Evolutionary conservation across 352 stramenopile genomes (phyloP), one percentile per base, ranked within the genome.

Genomic region (Elongisporangium undulatum): DNA sequence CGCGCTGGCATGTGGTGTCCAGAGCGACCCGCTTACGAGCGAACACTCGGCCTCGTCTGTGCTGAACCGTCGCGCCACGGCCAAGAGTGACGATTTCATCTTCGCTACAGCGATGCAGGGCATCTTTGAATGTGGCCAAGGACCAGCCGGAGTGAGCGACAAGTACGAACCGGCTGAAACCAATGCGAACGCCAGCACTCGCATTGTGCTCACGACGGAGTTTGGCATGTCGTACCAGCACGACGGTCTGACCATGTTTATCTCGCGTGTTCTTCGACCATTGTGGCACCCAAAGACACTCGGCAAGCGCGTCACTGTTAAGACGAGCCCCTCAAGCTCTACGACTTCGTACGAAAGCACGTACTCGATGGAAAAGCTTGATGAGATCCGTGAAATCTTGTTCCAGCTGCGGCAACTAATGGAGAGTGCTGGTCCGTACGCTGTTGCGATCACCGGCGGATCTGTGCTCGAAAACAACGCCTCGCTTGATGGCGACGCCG

Each of bases 201-300:
- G 86, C 10, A 92, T 95, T 60, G 82, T 95, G 48, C 68, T 95
- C 55, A 94, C 81, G 3, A 92, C 86, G 1, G 86, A 95, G 54
- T 91, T 93, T 61, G 79, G 75, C 57, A 92, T 95, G 81, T 94
- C 86, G 19, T 92, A 89, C 59, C 85, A 95, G 56, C 86, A 95
- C 62, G 85, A 95, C 53, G 86, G 82, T 51, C 71, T 95, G 22
- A 72, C 91, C 4, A 78, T 88, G 49, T 95, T 95, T 53, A 58
- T 90, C n/a, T 80, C 67, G 15, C 84, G 86, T n/a, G 62, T 94
- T n/a, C 66, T 95, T 22, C 79, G 86, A 5, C 86, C 86, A 2
- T 58, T 95, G 3, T 95, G 86, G 86, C 77, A 72, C 24, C 59
- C 68, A 3, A 89, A 89, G 63, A 74, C 75, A 0, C 66, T 92